Conservation (phyloP, 164 flowering plant genomes). For the Santalum album region DNA sequence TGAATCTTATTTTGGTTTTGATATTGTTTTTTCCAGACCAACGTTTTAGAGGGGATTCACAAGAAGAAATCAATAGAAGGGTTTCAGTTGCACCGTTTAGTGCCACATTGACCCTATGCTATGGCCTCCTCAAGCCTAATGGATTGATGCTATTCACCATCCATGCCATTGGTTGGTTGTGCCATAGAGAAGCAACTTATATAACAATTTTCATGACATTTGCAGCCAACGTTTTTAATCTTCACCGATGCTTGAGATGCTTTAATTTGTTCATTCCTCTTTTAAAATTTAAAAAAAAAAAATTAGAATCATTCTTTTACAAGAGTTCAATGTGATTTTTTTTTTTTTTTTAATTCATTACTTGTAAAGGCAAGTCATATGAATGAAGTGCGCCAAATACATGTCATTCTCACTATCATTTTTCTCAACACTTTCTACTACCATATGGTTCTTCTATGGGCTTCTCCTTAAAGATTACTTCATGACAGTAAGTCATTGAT, state of each 20-base stretch:
- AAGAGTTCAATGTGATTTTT: too few species aligned
- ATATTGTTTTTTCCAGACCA: constrained; percentile 30
- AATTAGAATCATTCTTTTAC: neutral
- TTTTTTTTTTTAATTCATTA: neutral
- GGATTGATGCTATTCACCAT: constrained; percentile 47
- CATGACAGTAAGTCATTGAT: constrained; percentile 44
- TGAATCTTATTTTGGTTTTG: neutral
- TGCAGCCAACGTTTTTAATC: constrained; percentile 30
- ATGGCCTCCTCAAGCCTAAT: constrained; percentile 43
- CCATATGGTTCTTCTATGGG: constrained; percentile 75
- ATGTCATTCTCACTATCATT: constrained; percentile 71
- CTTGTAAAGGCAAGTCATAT: constrained; percentile 56
- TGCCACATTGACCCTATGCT: constrained; percentile 52
- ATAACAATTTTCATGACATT: constrained; percentile 45
- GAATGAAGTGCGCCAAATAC: constrained; percentile 62
- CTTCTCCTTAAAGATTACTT: constrained; percentile 40
- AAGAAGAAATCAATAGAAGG: constrained; percentile 71
- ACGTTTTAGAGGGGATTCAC: constrained; percentile 55
- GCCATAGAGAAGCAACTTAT: constrained; percentile 38
- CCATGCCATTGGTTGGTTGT: constrained; percentile 43
- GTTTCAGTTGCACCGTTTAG: constrained; percentile 74
- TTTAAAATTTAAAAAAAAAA: too few species aligned
- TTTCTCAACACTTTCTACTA: constrained; percentile 51
- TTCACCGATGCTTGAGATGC: too few species aligned
- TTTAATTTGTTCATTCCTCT: too few species aligned